Base-by-base conservation (phyloP, 768 basidiomycete genomes). In the Suillus variegatus region DNA sequence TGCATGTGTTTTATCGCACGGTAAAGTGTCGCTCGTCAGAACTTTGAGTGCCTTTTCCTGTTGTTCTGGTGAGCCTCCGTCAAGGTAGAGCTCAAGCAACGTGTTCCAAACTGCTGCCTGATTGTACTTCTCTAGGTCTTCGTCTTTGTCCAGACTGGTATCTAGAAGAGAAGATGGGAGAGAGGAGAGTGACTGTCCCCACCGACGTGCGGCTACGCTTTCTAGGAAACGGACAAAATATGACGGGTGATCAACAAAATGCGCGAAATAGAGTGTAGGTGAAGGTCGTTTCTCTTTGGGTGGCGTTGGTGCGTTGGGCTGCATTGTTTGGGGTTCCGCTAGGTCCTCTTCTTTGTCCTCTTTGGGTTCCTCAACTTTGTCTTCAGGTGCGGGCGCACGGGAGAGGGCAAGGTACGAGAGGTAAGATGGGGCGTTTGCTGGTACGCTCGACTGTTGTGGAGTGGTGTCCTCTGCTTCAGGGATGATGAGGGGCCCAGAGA, bases 41-140 rank as follows among this genome's bases (percentile, higher is more conserved):
- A 99, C 76, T 6, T 83, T 83, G 64, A 95, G 74, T 1, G 95
- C 94, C 73, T 95, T 97, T 46, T 84, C 80, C 46, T 70, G 64
- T 44, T 66, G 64, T 32, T 41, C 47, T 46, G 32, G 38, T 9
- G 60, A 36, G 22, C 66, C 68, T 20, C 76, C 75, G 9, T 89
- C 85, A 54, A 99, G 84, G 75, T 98, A 98, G 13, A 99, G 84
- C 77, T 99, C 97, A 65, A 99, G 80, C 3, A 99, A 81, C 12
- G 96, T 98, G 77, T 97, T 97, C 96, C 96, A 98, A 3, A 98
- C 89, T 0, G 95, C 90, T 10, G 85, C 82, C 71, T 94, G 94
- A 72, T 96, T 93, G 10, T 76, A 75, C 70, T 80, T 82, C 66
- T 92, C 91, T 0, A 76, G 73, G 36, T 80, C 79, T 60, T 85